A percentile compares a stretch with the other conserved stretches of the same genome.
phyloP scores from a whole-genome alignment of 1,139 yeast genomes.

The Debaryomyces udenii region DNA sequence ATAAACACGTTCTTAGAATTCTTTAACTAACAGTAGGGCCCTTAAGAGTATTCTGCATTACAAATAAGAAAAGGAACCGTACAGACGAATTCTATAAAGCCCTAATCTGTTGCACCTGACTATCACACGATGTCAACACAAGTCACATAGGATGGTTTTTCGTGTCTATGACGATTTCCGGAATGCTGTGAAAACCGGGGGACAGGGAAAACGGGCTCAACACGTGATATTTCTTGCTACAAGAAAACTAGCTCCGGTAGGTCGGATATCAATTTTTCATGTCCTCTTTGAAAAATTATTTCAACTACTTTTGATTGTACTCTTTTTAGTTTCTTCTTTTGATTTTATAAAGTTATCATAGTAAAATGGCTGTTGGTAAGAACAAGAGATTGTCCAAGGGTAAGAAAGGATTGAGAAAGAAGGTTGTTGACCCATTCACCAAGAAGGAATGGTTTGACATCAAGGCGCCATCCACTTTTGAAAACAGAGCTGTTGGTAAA shows the following conservation, averaged over 20 bases:
- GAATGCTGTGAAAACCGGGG: not conserved
- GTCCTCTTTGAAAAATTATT: slow-evolving; percentile 8
- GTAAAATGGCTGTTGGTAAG: slow-evolving; percentile 54
- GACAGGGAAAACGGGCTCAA: not conserved
- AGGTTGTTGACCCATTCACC: slow-evolving; percentile 56
- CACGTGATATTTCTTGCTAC: not conserved
- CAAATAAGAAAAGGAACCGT: too few species aligned
- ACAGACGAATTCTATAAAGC: too few species aligned
- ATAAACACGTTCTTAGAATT: slow-evolving; percentile 36
- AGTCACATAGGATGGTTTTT: not conserved
- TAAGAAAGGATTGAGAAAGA: slow-evolving; percentile 55
- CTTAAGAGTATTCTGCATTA: too few species aligned
- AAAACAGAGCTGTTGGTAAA: slow-evolving; percentile 55
- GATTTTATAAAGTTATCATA: slow-evolving; percentile 7
- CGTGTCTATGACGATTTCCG: not conserved
- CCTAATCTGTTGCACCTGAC: not conserved
- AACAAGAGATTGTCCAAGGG: slow-evolving; percentile 58
- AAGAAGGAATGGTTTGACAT: slow-evolving; percentile 57
- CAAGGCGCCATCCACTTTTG: slow-evolving; percentile 56
- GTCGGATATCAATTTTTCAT: not conserved
- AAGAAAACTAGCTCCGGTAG: not conserved
- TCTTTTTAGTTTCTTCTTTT: slow-evolving; percentile 6
- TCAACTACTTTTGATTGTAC: not conserved
- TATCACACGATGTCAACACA: not conserved
- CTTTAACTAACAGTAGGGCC: too few species aligned